Conservation (phyloP, 495 filamentous ascomycete species). For the Neurospora cerealis region DNA sequence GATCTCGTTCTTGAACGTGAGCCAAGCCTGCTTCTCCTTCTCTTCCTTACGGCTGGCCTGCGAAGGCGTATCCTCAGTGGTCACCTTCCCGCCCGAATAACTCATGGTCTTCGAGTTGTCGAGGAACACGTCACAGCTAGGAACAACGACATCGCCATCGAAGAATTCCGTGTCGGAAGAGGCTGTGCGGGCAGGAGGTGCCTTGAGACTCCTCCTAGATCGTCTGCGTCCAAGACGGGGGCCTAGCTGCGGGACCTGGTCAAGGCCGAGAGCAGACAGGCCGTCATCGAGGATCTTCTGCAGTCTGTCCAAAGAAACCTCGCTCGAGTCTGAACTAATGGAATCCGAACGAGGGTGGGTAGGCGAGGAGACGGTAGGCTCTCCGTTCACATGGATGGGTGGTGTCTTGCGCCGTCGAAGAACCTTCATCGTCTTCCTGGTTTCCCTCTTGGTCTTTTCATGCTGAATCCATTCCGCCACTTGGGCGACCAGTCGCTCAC, state of each 20-base stretch:
- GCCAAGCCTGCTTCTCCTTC: slow-evolving; percentile 67
- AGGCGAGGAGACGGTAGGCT: not conserved
- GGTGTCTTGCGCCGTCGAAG: slow-evolving; percentile 22
- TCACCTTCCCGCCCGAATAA: slow-evolving; percentile 53
- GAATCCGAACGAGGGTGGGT: slow-evolving; percentile 27
- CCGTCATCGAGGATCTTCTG: slow-evolving; percentile 61
- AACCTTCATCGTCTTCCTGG: slow-evolving; percentile 34
- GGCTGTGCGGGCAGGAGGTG: slow-evolving; percentile 18
- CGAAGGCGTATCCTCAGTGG: slow-evolving; percentile 35
- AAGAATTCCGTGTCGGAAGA: slow-evolving; percentile 77
- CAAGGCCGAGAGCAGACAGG: slow-evolving; percentile 36
- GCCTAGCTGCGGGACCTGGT: slow-evolving; percentile 23
- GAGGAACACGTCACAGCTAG: slow-evolving; percentile 65
- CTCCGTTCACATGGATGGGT: slow-evolving; percentile 2
- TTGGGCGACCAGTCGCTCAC: slow-evolving; percentile 54
- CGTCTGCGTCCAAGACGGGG: slow-evolving; percentile 20
- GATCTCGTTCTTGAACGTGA: slow-evolving; percentile 80
- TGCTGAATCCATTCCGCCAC: slow-evolving; percentile 71
- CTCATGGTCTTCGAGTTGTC: slow-evolving; percentile 83
- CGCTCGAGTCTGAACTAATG: slow-evolving; percentile 45
- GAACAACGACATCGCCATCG: slow-evolving; percentile 61
- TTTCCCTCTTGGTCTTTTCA: slow-evolving; percentile 57
- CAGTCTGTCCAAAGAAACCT: slow-evolving; percentile 54
- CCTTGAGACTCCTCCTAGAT: slow-evolving; percentile 23
- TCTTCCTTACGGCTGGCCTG: slow-evolving; percentile 32